phyloP scores from a whole-genome alignment of 2,329 filamentous ascomycete genomes.

The Blastomyces parvus region DNA sequence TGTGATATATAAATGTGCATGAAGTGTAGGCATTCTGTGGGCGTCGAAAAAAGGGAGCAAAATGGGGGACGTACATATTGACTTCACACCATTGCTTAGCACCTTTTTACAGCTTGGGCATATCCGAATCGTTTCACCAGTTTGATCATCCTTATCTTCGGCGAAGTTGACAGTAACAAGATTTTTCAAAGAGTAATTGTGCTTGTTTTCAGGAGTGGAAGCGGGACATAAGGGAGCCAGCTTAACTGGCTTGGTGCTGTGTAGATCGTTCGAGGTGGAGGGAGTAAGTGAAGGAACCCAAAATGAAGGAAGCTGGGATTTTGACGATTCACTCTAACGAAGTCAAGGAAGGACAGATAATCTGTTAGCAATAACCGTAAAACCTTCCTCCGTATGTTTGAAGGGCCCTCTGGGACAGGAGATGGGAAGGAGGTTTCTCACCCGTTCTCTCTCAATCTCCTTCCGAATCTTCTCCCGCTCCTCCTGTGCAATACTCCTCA shows the following conservation, averaged over 20 bases:
- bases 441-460: constrained; percentile 64
- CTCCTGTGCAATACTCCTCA: constrained; percentile 58
- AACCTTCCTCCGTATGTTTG: neutral
- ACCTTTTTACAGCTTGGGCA: constrained; percentile 82
- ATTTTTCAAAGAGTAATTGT: constrained; percentile 67
- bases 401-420: neutral
- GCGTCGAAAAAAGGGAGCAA: neutral
- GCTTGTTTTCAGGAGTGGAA: constrained; percentile 55
- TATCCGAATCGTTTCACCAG: constrained; percentile 42
- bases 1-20: neutral
- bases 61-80: constrained; percentile 45
- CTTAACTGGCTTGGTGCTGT: constrained; percentile 54
- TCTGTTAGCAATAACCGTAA: constrained; percentile 1
- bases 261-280: constrained; percentile 48
- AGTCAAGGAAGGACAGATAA: constrained; percentile 1
- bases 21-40: neutral
- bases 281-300: constrained; percentile 86
- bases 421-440: constrained; percentile 25
- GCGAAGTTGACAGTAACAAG: constrained; percentile 69
- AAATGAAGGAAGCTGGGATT: constrained; percentile 69
- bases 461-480: constrained; percentile 62
- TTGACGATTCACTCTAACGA: constrained; percentile 44
- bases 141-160: constrained; percentile 52
- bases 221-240: constrained; percentile 66
- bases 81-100: constrained; percentile 71